Base-by-base conservation (phyloP, 768 basidiomycete species). In the Pleurotus djamor region DNA sequence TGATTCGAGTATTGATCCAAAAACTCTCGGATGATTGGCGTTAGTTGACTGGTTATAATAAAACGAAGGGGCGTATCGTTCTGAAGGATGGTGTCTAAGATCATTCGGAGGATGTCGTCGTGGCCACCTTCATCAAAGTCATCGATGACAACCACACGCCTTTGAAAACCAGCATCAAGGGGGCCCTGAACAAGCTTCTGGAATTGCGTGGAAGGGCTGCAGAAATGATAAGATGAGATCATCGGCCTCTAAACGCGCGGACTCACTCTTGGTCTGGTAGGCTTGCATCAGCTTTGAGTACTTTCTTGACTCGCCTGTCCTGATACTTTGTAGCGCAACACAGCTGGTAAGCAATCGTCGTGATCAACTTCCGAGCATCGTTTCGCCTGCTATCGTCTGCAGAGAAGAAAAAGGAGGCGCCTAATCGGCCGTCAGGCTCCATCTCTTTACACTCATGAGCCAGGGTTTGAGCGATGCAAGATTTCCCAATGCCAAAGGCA, bases 401-500 rank as follows among this genome's bases (percentile, higher is more conserved):
- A 4, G 67, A 62, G 59, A 75, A 76, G 48, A 76, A 71, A 17
- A 61, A 44, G 41, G 68, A 72, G 0, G 74, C 72, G 12, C 70
- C 74, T 4, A 69, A 51, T n/a, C n/a, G n/a, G n/a, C n/a, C n/a
- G n/a, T n/a, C n/a, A 70, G 57, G 56, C 17, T 36, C 35, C 66
- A 32, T 34, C 8, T 16, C 21, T 6, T 36, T 36, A 36, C 54
- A 59, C 1, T 35, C 28, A 16, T 70, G 52, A 64, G 70, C 45
- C 3, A 74, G 58, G 1, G 72, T 71, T 0, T 71, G 74, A 7
- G 74, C 59, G 14, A 75, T 65, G 2, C 75, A 65, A 14, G 72
- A 72, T 64, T 75, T 75, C 10, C 74, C 74, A 1, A 51, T 35
- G n/a, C 74, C 74, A 0, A 73, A 71, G 35, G 72, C 67, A 8